A percentile compares a stretch with the other conserved stretches of the same genome.
Conservation (phyloP, 108 stramenopile species). For the Cyclotella baltica region DNA sequence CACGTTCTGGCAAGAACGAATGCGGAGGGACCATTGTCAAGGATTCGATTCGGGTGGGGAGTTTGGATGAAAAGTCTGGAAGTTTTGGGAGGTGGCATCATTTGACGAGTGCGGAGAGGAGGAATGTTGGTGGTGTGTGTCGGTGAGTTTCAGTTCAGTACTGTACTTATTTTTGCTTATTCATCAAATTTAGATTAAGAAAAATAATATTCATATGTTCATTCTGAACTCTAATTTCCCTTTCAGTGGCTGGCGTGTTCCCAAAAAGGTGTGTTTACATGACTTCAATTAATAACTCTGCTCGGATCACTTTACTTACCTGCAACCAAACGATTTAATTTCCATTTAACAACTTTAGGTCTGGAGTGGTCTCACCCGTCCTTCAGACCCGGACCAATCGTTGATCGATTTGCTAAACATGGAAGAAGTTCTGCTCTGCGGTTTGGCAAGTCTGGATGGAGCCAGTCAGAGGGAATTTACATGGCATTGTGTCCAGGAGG, state of each 20-base stretch:
- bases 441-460: constrained; percentile 46
- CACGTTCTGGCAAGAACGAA: neutral
- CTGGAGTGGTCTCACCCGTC: constrained; percentile 43
- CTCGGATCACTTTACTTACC: neutral
- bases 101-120: constrained; percentile 48
- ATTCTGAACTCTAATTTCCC: too few species aligned
- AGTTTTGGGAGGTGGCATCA: constrained; percentile 61
- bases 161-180: too few species aligned
- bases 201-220: neutral
- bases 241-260: constrained; percentile 14
- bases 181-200: too few species aligned
- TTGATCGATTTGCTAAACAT: constrained; percentile 47
- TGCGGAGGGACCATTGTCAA: constrained; percentile 5
- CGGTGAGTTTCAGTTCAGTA: too few species aligned
- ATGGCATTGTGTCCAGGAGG: constrained; percentile 37
- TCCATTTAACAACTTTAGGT: too few species aligned
- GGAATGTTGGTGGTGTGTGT: constrained; percentile 10
- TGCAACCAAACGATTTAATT: neutral
- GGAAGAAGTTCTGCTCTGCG: constrained; percentile 56
- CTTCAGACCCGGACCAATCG: constrained; percentile 24
- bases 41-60: constrained; percentile 51
- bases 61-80: constrained; percentile 43
- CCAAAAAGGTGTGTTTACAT: constrained; percentile 20
- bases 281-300: neutral
- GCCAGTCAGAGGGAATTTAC: constrained; percentile 39